Evolutionary conservation across 2,329 filamentous ascomycete genomes (phyloP), one percentile per base, ranked within the genome.

Genomic region (Ophiostoma sp.): DNA sequence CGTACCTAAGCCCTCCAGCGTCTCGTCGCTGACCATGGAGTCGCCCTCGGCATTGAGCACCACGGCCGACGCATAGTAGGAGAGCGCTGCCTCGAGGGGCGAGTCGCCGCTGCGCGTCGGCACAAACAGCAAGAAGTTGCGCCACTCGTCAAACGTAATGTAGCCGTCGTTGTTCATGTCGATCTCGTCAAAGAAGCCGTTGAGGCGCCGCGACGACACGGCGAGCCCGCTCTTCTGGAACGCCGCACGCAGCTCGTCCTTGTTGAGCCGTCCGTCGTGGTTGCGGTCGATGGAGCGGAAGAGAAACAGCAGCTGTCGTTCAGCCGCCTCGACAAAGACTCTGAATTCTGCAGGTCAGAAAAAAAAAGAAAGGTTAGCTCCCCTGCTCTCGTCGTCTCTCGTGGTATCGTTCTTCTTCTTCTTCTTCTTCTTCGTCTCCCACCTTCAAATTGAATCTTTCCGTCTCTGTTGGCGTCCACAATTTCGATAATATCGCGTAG

Each of bases 61-160:
- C 76, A 96, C 88, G 73, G 94, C 91, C 65, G 92, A 90, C 69
- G 91, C 89, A 79, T 97, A 99, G 79, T 96, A 98, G 66, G 92
- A 93, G 74, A 97, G 83, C 68, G 97, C 90, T 67, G 91, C 88
- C 76, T 89, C 87, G 62, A 99, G 84, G 72, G 90, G 89, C 38
- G 90, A 87, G 68, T 85, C 84, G 73, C 87, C 82, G 72, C 88
- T 84, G 70, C 80, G 75, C 83, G 81, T 81, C 27, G 87, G 87
- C 81, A 98, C 90, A 79, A 98, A 98, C 62, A 98, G 86, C 40
- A 98, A 84, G 78, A 98, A 99, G 79, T 98, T 90, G 78, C 94
- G 89, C 95, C 95, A 98, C 84, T 99, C 95, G 73, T 92, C 88
- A 79, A 96, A 98, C 71, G 85, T 93, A 73, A 98, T 96, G 72